A percentile compares a stretch with the other conserved stretches of the same genome.
phyloP scores from a whole-genome alignment of 345 rosid species.

The Diplotaxis tenuifolia region DNA sequence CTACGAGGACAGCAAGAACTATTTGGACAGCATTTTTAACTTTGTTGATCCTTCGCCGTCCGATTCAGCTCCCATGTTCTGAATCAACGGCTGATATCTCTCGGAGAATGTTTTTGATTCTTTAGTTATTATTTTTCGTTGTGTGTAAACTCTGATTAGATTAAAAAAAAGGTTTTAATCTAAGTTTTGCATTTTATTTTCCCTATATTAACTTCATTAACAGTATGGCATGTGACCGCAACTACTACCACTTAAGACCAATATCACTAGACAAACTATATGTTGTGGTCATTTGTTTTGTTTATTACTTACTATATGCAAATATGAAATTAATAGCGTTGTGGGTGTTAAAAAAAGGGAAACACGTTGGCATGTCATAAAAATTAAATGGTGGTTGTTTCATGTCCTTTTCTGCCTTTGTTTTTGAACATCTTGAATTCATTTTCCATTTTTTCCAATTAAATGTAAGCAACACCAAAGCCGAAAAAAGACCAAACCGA shows the following conservation, averaged over 20 bases:
- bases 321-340: background rate
- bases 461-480: conserved; percentile 6
- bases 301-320: background rate
- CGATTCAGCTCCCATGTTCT: conserved; percentile 47
- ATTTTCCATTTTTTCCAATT: background rate
- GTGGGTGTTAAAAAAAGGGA: background rate
- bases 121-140: too few relatives aligned
- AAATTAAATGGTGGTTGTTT: conserved; percentile 36
- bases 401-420: conserved; percentile 34
- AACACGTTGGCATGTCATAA: conserved; percentile 24
- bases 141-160: too few relatives aligned
- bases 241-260: background rate
- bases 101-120: background rate
- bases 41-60: conserved; percentile 86
- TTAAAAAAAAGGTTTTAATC: too few relatives aligned
- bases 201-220: too few relatives aligned
- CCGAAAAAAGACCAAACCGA: conserved; percentile 13
- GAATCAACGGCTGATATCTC: conserved; percentile 13
- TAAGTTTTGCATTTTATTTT: too few relatives aligned
- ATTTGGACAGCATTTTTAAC: conserved; percentile 84
- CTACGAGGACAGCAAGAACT: conserved; percentile 82
- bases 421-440: background rate
- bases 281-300: background rate
- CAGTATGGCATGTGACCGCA: background rate
- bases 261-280: background rate